A percentile compares a stretch with the other conserved stretches of the same genome.
Conservation (phyloP, 2,329 filamentous ascomycete genomes). For the Fusarium nurragi region DNA sequence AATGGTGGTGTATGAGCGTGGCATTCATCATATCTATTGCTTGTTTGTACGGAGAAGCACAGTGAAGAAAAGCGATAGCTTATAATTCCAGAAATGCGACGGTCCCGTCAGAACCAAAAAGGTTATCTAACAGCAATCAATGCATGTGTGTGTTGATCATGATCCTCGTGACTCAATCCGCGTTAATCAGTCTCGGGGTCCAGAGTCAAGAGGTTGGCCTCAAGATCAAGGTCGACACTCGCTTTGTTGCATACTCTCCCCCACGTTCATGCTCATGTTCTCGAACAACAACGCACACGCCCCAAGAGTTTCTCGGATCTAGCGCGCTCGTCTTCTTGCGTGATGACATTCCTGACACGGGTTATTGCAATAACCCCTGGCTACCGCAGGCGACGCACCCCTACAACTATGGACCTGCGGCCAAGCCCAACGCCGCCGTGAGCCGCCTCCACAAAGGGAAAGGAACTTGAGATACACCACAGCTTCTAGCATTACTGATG, state of each 20-base stretch:
- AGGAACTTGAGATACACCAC: constrained; percentile 14
- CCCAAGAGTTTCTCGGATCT: background rate
- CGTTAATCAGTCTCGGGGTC: background rate
- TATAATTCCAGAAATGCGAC: background rate
- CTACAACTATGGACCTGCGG: constrained; percentile 10
- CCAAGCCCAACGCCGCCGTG: constrained; percentile 16
- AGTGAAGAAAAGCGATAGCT: background rate
- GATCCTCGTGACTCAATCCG: constrained; percentile 29
- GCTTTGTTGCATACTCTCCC: constrained; percentile 25
- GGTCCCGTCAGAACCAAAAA: background rate
- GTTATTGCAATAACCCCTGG: constrained; percentile 38
- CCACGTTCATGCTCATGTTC: constrained; percentile 9
- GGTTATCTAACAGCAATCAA: constrained; percentile 3
- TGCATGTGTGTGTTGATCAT: constrained; percentile 27
- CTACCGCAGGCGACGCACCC: constrained; percentile 16
- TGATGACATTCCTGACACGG: constrained; percentile 22
- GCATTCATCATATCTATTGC: background rate
- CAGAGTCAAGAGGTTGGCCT: constrained; percentile 32
- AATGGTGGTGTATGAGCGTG: constrained; percentile 32
- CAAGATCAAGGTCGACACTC: constrained; percentile 15
- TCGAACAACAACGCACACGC: constrained; percentile 17
- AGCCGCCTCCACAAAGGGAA: constrained; percentile 16
- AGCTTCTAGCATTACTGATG: background rate
- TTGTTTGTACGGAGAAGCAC: constrained; percentile 14
- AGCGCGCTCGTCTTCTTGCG: constrained; percentile 6